Evolutionary conservation across 495 filamentous ascomycete species (phyloP).

Genomic region (Aspergillus biplanus): DNA sequence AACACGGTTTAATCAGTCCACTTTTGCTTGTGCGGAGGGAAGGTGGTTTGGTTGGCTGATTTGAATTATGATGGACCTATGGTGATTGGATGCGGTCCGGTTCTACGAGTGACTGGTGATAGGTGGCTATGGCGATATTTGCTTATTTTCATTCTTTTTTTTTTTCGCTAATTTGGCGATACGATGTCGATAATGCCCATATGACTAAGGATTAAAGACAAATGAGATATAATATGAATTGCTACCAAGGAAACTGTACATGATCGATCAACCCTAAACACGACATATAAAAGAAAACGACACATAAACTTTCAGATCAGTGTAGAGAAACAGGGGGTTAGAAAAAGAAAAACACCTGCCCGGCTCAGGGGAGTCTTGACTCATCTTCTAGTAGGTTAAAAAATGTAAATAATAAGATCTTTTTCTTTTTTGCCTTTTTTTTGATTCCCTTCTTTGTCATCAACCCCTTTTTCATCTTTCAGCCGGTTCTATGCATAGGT

Average conservation of each 20-base stretch:
- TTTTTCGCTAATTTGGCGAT: not conserved
- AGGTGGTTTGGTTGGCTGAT: not conserved
- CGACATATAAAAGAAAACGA: slow-evolving; percentile 2
- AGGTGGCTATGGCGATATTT: not conserved
- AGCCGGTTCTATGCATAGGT: not conserved
- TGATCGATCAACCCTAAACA: slow-evolving; percentile 3
- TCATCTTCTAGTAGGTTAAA: not conserved
- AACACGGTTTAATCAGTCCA: not conserved
- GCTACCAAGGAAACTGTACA: slow-evolving; percentile 9
- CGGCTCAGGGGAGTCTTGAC: not conserved
- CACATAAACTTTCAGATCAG: not conserved
- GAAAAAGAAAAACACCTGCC: slow-evolving; percentile 12
- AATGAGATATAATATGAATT: slow-evolving; percentile 4
- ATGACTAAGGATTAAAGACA: slow-evolving; percentile 3
- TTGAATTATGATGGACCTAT: not conserved
- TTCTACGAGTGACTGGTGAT: not conserved
- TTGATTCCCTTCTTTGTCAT: not conserved
- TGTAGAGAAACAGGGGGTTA: not conserved
- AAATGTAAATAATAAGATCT: not conserved
- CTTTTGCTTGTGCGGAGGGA: not conserved
- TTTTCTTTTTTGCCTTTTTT: slow-evolving; percentile 15
- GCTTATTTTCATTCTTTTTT: not conserved
- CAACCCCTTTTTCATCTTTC: not conserved
- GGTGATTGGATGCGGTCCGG: not conserved
- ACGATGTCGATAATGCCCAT: not conserved